These are phyloP conservation scores for Penstemon newberryi DNA, from an alignment of 257 asterid species.

Conservation along the genomic window DNA sequence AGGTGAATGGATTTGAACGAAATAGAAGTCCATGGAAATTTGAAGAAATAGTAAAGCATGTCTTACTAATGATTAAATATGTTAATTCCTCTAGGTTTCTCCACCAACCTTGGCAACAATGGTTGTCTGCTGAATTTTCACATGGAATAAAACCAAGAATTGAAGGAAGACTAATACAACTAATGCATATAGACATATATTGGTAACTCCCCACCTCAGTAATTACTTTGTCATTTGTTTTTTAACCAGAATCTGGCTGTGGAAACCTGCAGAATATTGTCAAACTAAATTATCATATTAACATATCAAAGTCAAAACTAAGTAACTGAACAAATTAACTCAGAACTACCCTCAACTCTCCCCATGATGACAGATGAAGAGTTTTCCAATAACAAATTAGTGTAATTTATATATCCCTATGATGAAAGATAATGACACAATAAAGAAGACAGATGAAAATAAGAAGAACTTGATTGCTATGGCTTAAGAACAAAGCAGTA, in stretches of 20 bases:
- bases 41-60: slow-evolving; percentile 25
- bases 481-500: too few species aligned
- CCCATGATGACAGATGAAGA: too few species aligned
- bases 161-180: background rate
- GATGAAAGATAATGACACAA: too few species aligned
- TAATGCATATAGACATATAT: slow-evolving; percentile 4
- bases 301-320: background rate
- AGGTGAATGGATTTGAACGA: background rate
- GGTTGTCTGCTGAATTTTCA: slow-evolving; percentile 39
- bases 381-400: too few species aligned
- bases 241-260: slow-evolving; percentile 39
- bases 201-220: slow-evolving; percentile 40
- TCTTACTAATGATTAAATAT: slow-evolving; percentile 33
- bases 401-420: too few species aligned
- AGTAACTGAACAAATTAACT: too few species aligned
- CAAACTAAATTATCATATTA: slow-evolving; percentile 17
- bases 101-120: slow-evolving; percentile 41
- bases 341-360: too few species aligned
- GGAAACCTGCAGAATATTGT: slow-evolving; percentile 45
- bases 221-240: slow-evolving; percentile 35
- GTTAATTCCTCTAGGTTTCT: slow-evolving; percentile 37
- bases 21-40: too few species aligned
- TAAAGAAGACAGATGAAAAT: too few species aligned
- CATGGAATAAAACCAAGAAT: slow-evolving; percentile 1
- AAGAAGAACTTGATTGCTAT: too few species aligned